Conservation (phyloP, 1,284 basidiomycete species). For the Puccinia novopanici region DNA sequence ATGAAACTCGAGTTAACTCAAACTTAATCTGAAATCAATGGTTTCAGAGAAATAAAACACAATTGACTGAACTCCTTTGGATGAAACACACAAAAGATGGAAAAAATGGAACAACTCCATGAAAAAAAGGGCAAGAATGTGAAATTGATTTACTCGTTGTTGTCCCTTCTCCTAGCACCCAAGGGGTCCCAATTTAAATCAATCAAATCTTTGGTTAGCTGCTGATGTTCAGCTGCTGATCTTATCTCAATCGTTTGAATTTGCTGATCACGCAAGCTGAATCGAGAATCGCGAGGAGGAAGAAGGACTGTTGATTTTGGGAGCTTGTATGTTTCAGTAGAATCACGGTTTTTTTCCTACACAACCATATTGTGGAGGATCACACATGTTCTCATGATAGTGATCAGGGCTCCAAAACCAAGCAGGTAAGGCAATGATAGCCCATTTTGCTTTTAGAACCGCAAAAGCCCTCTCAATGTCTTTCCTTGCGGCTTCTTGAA, state of each 20-base stretch:
- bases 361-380: too few relatives aligned
- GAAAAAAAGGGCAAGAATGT: too few relatives aligned
- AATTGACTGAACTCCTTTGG: too few relatives aligned
- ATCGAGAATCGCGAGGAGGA: background rate
- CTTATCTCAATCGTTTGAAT: background rate
- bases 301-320: background rate
- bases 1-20: too few relatives aligned
- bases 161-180: background rate
- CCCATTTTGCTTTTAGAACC: background rate
- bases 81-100: too few relatives aligned
- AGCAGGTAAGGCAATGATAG: background rate
- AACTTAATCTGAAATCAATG: too few relatives aligned
- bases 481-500: slow-evolving; percentile 7
- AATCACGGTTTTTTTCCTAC: background rate
- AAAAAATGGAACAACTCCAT: too few relatives aligned
- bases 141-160: too few relatives aligned
- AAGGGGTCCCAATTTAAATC: background rate
- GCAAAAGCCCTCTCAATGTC: slow-evolving; percentile 29
- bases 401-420: background rate
- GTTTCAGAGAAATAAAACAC: too few relatives aligned
- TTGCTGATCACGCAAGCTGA: background rate
- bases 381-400: slow-evolving; percentile 18
- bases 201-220: background rate
- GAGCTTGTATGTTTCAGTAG: background rate
- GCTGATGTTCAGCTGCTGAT: background rate